Evolutionary conservation across 257 asterid genomes (phyloP).

Genomic region (Eustoma russellianum): DNA sequence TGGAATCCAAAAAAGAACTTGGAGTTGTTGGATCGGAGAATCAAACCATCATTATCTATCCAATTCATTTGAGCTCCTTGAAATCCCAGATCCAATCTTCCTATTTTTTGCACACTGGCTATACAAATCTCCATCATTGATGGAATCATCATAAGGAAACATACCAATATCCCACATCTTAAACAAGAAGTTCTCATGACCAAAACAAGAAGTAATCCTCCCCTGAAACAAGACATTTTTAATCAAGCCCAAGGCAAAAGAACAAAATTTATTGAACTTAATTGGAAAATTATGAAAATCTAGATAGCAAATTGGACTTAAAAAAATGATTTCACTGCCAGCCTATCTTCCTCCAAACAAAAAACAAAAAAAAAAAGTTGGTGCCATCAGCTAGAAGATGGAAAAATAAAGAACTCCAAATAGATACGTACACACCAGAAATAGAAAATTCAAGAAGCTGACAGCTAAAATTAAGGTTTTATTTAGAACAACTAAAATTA

Average conservation of each 20-base stretch:
- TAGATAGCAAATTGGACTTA: neutral
- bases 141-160: slow-evolving; percentile 12
- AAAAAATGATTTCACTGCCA: neutral
- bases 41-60: slow-evolving; percentile 67
- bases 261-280: neutral
- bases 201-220: slow-evolving; percentile 3
- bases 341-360: neutral
- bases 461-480: neutral
- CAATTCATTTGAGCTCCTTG: slow-evolving; percentile 60
- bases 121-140: slow-evolving; percentile 25
- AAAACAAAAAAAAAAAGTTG: neutral
- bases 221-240: neutral
- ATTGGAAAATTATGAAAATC: neutral
- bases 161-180: slow-evolving; percentile 9
- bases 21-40: slow-evolving; percentile 63
- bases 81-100: slow-evolving; percentile 55
- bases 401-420: neutral
- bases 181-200: slow-evolving; percentile 46
- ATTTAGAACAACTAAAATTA: too few relatives aligned
- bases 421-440: too few relatives aligned
- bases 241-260: slow-evolving; percentile 1
- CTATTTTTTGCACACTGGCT: slow-evolving; percentile 55
- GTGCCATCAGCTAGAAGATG: too few relatives aligned
- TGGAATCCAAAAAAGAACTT: slow-evolving; percentile 65
- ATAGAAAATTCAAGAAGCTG: neutral